phyloP scores from a whole-genome alignment of 164 flowering plant species.

The Vitis cinerea region DNA sequence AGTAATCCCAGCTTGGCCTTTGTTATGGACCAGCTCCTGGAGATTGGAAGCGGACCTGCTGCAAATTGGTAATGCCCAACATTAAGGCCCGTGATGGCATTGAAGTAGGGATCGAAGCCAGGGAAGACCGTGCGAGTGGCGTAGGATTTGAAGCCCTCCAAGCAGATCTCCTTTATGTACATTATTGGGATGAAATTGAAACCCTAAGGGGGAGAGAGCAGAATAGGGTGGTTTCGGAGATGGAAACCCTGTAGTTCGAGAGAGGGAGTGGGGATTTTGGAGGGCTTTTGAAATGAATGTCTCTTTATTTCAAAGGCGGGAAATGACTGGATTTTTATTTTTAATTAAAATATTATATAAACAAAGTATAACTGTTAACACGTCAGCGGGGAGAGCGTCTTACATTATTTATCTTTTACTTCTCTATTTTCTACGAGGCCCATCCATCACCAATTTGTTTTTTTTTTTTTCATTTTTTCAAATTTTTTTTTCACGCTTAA shows the following conservation, averaged over 20 bases:
- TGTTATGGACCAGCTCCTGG: constrained; percentile 99
- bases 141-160: constrained; percentile 98
- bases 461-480: no score
- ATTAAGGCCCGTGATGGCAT: constrained; percentile 94
- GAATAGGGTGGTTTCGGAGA: constrained; percentile 1
- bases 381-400: constrained; percentile 42
- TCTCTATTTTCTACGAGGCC: no score
- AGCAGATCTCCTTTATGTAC: constrained; percentile 83
- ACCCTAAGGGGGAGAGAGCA: background rate
- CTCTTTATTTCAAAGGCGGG: no score
- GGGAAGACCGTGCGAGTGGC: constrained; percentile 93
- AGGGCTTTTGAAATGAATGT: no score
- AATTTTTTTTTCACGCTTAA: no score
- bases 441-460: no score
- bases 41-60: constrained; percentile 95
- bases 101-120: constrained; percentile 91
- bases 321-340: no score
- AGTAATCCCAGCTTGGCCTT: constrained; percentile 98
- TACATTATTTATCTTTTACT: no score
- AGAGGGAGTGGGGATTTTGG: no score
- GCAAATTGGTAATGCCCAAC: constrained; percentile 91
- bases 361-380: no score
- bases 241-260: constrained; percentile 7
- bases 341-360: no score
- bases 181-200: constrained; percentile 22